Conservation (phyloP, 1,139 yeast genomes). For the Suhomyces terraborum region DNA sequence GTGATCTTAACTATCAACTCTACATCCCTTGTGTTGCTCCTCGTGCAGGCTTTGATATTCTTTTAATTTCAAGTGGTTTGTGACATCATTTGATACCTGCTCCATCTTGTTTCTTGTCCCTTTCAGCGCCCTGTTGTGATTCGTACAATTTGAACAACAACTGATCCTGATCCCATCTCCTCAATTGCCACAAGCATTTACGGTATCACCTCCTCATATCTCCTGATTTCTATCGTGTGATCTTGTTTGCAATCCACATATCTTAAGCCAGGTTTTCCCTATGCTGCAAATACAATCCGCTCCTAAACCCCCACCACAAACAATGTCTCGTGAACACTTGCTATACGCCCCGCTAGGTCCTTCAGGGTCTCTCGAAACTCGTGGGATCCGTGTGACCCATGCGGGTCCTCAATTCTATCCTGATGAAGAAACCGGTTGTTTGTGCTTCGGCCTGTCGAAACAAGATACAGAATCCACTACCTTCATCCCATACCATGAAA, state of each 20-base stretch:
- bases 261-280: background rate
- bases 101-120: too few species aligned
- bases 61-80: too few species aligned
- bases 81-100: too few species aligned
- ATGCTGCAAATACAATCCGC: background rate
- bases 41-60: too few species aligned
- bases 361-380: slow-evolving; percentile 5
- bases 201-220: background rate
- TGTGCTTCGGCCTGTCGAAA: background rate
- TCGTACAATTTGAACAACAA: too few species aligned
- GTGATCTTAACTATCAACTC: too few species aligned
- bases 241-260: slow-evolving; percentile 6
- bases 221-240: background rate
- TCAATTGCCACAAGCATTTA: too few species aligned
- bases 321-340: slow-evolving; percentile 10
- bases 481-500: slow-evolving; percentile 9
- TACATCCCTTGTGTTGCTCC: too few species aligned
- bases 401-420: background rate
- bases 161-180: too few species aligned
- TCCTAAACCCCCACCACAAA: background rate
- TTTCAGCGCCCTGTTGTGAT: too few species aligned
- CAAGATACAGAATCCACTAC: background rate
- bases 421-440: slow-evolving; percentile 4
- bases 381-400: slow-evolving; percentile 8
- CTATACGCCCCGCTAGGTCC: slow-evolving; percentile 8